A percentile compares a stretch with the other conserved stretches of the same genome.
Conservation (phyloP, 768 basidiomycete species). For the Kwoniella sp. region DNA sequence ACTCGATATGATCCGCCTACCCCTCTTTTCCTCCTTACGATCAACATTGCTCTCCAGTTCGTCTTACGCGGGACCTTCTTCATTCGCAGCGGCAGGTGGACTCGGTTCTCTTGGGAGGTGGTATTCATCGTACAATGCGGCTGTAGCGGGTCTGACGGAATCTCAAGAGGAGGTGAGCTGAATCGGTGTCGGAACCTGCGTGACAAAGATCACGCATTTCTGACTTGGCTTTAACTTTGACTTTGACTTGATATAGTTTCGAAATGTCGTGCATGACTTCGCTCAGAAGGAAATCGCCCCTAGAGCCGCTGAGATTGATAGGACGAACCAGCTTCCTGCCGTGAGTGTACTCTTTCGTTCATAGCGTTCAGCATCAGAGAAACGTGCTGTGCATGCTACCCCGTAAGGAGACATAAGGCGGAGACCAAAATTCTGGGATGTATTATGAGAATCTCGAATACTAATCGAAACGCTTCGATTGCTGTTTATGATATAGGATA, state of each 20-base stretch:
- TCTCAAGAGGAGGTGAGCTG: constrained; percentile 73
- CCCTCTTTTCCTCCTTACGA: background rate
- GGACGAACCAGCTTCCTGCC: constrained; percentile 74
- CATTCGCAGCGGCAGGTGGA: background rate
- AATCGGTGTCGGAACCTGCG: no score
- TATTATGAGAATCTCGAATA: no score
- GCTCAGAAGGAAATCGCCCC: constrained; percentile 82
- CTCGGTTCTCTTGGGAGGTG: background rate
- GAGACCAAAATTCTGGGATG: no score
- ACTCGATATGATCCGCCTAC: background rate
- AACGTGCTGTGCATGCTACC: no score
- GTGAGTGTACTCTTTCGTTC: constrained; percentile 58
- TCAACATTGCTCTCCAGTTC: background rate
- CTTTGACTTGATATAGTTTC: no score
- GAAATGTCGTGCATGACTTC: constrained; percentile 75
- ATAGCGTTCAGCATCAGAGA: no score
- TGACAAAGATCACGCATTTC: no score
- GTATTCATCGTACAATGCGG: constrained; percentile 65
- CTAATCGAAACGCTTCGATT: no score
- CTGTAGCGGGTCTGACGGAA: constrained; percentile 74
- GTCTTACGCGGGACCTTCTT: background rate
- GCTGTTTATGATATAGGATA: constrained; percentile 39
- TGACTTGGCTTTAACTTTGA: no score
- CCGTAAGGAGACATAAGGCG: no score
- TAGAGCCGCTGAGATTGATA: constrained; percentile 81